phyloP scores from a whole-genome alignment of 1,284 basidiomycete species.

The Sanguinoderma infundibulare region DNA sequence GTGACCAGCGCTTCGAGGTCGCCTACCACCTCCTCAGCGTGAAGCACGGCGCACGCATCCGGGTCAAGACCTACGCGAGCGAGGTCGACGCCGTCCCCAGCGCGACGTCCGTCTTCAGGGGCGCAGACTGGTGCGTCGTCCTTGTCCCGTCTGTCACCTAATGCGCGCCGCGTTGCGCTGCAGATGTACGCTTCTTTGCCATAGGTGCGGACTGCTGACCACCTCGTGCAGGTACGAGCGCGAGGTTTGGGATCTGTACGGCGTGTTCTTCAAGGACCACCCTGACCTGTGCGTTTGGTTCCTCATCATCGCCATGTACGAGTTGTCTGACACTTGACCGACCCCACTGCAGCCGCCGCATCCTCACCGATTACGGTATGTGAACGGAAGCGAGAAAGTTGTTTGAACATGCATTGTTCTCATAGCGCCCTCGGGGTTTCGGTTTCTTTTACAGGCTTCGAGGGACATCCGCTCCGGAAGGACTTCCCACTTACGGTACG shows the following conservation, averaged over 20 bases:
- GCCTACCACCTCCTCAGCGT: conserved; percentile 95
- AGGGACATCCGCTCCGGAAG: conserved; percentile 97
- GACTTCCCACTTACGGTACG: conserved; percentile 95
- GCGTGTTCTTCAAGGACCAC: conserved; percentile 96
- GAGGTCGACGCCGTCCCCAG: conserved; percentile 96
- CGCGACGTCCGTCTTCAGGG: conserved; percentile 78
- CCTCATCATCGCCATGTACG: conserved; percentile 20
- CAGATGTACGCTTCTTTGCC: conserved; percentile 15
- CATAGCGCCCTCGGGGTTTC: not conserved
- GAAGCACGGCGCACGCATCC: conserved; percentile 77
- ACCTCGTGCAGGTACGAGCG: conserved; percentile 80
- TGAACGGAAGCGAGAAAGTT: conserved; percentile 14
- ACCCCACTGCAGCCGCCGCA: conserved; percentile 72
- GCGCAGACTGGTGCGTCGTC: conserved; percentile 87
- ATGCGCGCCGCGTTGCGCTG: not conserved
- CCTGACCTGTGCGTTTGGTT: conserved; percentile 84
- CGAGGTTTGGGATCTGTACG: conserved; percentile 98
- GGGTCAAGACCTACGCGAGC: conserved; percentile 98
- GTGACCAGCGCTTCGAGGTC: conserved; percentile 95
- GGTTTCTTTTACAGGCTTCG: conserved; percentile 71
- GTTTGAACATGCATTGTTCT: not conserved
- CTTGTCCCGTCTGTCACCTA: not conserved
- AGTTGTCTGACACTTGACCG: conserved; percentile 13
- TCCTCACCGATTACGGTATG: conserved; percentile 96
- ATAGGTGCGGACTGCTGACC: conserved; percentile 6